Conservation (phyloP, 164 flowering plant genomes). For the Macadamia tetraphylla region DNA sequence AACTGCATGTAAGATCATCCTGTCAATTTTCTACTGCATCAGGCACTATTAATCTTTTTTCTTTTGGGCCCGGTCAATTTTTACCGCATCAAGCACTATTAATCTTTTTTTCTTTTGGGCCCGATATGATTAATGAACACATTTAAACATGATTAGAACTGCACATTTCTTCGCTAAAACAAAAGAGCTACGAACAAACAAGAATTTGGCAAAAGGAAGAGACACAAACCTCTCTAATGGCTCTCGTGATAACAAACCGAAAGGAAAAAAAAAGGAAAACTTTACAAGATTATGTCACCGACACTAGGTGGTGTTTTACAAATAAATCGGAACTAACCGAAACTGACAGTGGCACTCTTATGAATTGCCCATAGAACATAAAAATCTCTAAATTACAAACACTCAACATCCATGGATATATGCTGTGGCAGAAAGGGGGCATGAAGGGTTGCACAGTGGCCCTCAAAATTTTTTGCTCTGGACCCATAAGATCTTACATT, state of each 20-base stretch:
- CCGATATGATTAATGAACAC: too few relatives aligned
- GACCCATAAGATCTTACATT: conserved; percentile 40
- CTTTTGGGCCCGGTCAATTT: too few relatives aligned
- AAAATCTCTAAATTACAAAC: conserved; percentile 20
- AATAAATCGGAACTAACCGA: conserved; percentile 29
- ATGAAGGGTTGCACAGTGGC: conserved; percentile 1
- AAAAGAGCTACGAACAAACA: conserved; percentile 7
- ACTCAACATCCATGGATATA: conserved; percentile 8
- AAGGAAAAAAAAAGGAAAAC: conserved; percentile 9
- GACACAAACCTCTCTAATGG: conserved; percentile 20
- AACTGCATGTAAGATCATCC: too few relatives aligned
- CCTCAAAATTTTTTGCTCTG: neutral
- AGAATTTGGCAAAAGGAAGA: conserved; percentile 22
- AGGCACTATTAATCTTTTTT: too few relatives aligned
- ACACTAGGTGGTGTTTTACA: conserved; percentile 36
- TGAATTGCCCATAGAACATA: conserved; percentile 27
- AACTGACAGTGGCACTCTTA: conserved; percentile 23
- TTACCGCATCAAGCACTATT: too few relatives aligned
- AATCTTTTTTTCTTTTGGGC: too few relatives aligned
- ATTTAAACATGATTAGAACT: too few relatives aligned
- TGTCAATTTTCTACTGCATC: too few relatives aligned
- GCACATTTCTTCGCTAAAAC: too few relatives aligned
- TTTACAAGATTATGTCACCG: conserved; percentile 48
- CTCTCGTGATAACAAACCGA: conserved; percentile 22
- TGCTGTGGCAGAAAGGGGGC: neutral